Evolutionary conservation across 805 yeast genomes (phyloP).

Genomic region (Kregervanrija fluxuum): DNA sequence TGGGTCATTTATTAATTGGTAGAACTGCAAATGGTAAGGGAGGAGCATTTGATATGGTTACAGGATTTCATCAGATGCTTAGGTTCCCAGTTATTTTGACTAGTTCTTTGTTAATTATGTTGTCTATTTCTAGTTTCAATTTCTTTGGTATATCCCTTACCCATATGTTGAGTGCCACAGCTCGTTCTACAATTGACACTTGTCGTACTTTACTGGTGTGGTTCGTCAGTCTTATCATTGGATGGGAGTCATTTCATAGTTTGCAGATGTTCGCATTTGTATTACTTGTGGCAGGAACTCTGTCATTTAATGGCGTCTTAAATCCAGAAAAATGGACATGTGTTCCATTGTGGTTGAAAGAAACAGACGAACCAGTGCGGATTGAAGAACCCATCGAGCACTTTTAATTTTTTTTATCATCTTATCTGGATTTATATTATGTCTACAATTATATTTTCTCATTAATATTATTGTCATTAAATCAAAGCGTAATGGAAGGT

Average conservation of each 20-base stretch:
- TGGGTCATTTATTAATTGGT: slow-evolving; percentile 37
- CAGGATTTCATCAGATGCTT: slow-evolving; percentile 44
- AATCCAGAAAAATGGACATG: slow-evolving; percentile 40
- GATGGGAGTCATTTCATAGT: slow-evolving; percentile 67
- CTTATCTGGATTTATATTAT: neutral
- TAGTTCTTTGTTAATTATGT: slow-evolving; percentile 59
- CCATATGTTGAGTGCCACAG: slow-evolving; percentile 58
- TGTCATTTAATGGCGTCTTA: slow-evolving; percentile 65
- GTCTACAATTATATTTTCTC: neutral
- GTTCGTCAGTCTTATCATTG: slow-evolving; percentile 59
- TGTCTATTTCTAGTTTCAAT: slow-evolving; percentile 66
- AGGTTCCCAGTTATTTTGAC: slow-evolving; percentile 35
- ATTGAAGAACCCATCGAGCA: too few relatives aligned
- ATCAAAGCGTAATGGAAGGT: slow-evolving; percentile 5
- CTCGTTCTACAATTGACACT: slow-evolving; percentile 73
- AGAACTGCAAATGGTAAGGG: slow-evolving; percentile 31
- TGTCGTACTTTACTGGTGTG: slow-evolving; percentile 71
- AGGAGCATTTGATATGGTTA: slow-evolving; percentile 50
- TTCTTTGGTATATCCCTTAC: slow-evolving; percentile 69
- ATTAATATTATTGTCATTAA: neutral
- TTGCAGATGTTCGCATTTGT: slow-evolving; percentile 60
- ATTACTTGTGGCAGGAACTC: slow-evolving; percentile 61
- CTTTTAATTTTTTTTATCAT: too few relatives aligned
- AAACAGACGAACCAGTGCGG: slow-evolving; percentile 10
- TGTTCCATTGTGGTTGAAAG: slow-evolving; percentile 41